phyloP scores from a whole-genome alignment of 108 stramenopile species.

The Bacterosira constricta region DNA sequence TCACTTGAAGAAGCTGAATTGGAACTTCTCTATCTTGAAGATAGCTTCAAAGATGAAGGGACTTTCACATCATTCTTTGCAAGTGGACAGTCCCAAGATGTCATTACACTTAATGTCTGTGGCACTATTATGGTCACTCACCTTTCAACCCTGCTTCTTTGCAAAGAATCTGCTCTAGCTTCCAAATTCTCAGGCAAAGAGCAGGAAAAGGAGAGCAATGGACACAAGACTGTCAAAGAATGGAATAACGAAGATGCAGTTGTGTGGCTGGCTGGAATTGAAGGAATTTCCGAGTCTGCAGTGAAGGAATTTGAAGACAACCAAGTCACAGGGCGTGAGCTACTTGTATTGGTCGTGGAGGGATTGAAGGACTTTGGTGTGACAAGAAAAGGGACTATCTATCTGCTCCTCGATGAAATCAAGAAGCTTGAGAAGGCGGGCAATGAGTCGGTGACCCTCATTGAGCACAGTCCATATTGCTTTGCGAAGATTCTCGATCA shows the following conservation, averaged over 20 bases:
- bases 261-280: slow-evolving; percentile 9
- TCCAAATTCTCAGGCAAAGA: slow-evolving; percentile 3
- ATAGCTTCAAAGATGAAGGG: slow-evolving; percentile 21
- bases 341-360: slow-evolving; percentile 7
- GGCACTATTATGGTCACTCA: slow-evolving; percentile 7
- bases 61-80: slow-evolving; percentile 9
- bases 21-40: slow-evolving; percentile 12
- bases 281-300: slow-evolving; percentile 3
- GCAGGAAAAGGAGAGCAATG: background rate
- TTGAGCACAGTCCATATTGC: too few relatives aligned
- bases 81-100: background rate
- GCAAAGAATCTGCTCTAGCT: slow-evolving; percentile 16
- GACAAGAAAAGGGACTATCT: slow-evolving; percentile 13
- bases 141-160: background rate
- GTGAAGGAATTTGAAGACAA: slow-evolving; percentile 1
- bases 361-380: slow-evolving; percentile 22
- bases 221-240: background rate
- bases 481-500: slow-evolving; percentile 12
- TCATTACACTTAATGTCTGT: slow-evolving; percentile 19
- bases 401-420: slow-evolving; percentile 19
- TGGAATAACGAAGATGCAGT: slow-evolving; percentile 22
- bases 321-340: slow-evolving; percentile 15
- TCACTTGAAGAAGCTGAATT: slow-evolving; percentile 2
- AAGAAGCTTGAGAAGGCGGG: too few relatives aligned
- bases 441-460: too few relatives aligned